Evolutionary conservation across 768 basidiomycete species (phyloP), one percentile per base, ranked within the genome.

Genomic region (Pilatotrama ljubarskyi): DNA sequence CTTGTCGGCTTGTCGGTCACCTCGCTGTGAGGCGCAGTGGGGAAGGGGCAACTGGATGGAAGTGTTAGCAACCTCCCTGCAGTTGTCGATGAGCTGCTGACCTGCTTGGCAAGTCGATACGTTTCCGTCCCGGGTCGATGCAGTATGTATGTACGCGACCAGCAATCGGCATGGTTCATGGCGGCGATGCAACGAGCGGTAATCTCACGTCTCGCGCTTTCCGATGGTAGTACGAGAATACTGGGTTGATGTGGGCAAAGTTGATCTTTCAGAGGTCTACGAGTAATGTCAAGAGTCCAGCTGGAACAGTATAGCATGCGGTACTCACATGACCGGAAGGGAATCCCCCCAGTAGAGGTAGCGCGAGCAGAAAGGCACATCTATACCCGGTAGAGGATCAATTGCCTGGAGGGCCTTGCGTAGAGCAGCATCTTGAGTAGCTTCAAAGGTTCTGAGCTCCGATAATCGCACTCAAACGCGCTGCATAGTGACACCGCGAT

Each of bases 401-500:
- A 93, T 95, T 0, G 96, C 83, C 65, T 98, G 95, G 48, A 99
- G 96, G 48, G 98, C 94, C 75, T 98, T 96, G 37, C 96, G 86
- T n/a, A 99, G 82, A 6, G 95, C 96, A 0, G 88, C 86, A 59
- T 99, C 97, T 98, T 8, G 94, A 95, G 68, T 98, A 99, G 72
- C 95, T 94, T 24, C 93, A 96, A 36, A 97, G 85, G 69, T 95
- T 95, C 58, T 91, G 80, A 1, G 88, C 80, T n/a, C n/a, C n/a
- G n/a, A n/a, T n/a, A n/a, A 70, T 99, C 97, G 32, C 97, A 92
- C 75, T 97, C 94, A 58, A 99, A 97, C 25, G 22, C 97, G 93
- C 71, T 98, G 97, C 97, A 98, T 99, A 35, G 97, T 99, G 71
- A 99, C 95, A 67, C 97, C 97, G 73, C 97, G 93, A 75, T 98